Evolutionary conservation across 345 rosid species (phyloP).

Genomic region (Nephelium lappaceum): DNA sequence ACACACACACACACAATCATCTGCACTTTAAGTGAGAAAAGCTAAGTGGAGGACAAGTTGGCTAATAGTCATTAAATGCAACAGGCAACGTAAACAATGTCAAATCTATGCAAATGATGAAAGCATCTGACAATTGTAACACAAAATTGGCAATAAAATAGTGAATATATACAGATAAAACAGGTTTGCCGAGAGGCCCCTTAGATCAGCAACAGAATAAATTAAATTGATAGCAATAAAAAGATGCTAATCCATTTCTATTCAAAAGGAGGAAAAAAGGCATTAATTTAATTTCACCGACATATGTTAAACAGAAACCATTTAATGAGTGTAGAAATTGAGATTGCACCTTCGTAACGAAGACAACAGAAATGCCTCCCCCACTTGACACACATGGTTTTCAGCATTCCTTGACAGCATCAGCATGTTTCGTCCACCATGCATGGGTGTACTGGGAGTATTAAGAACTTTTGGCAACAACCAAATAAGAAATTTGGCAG

Average conservation of each 20-base stretch:
- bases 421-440: conserved; percentile 69
- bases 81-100: background rate
- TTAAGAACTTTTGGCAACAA: conserved; percentile 75
- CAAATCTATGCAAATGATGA: background rate
- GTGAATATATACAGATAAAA: background rate
- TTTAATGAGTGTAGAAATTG: background rate
- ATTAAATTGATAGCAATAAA: background rate
- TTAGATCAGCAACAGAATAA: background rate
- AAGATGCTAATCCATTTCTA: background rate
- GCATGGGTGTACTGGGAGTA: conserved; percentile 58
- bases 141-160: background rate
- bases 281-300: background rate
- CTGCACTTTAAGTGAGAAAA: background rate
- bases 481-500: conserved; percentile 87
- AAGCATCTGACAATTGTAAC: background rate
- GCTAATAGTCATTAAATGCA: background rate
- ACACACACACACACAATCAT: background rate
- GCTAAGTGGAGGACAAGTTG: background rate
- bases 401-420: conserved; percentile 66
- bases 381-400: conserved; percentile 69
- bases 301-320: background rate
- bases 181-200: background rate
- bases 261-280: background rate
- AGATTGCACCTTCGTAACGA: conserved; percentile 73
- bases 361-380: conserved; percentile 78